Percentiles rank a stretch among this genome's conserved stretches.
Evolutionary conservation across 768 basidiomycete genomes (phyloP).

Genomic region (Lactarius sanguifluus): DNA sequence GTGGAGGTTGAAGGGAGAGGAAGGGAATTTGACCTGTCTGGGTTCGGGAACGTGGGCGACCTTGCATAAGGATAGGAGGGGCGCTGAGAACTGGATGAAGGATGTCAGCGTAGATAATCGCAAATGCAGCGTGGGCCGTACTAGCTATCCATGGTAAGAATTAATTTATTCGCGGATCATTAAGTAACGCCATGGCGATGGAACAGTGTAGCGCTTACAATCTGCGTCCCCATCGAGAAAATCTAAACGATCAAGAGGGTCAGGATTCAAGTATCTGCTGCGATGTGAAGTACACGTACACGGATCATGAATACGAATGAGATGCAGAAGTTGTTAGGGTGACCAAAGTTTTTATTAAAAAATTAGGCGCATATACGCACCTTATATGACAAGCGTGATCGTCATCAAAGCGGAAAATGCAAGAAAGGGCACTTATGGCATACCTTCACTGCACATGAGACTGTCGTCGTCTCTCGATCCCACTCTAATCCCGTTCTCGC

Average conservation of each 20-base stretch:
- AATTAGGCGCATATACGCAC: constrained; percentile 42
- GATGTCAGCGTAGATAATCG: constrained; percentile 8
- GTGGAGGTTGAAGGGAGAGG: constrained; percentile 33
- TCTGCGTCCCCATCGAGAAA: constrained; percentile 18
- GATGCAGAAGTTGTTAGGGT: constrained; percentile 5
- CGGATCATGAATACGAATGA: neutral
- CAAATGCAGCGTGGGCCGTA: constrained; percentile 8
- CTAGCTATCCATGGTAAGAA: constrained; percentile 22
- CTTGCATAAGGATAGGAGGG: constrained; percentile 29
- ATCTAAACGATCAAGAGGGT: constrained; percentile 7
- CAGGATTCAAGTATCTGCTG: neutral
- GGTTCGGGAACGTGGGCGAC: constrained; percentile 34
- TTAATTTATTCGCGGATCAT: constrained; percentile 38
- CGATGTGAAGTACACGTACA: constrained; percentile 16
- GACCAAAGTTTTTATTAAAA: neutral
- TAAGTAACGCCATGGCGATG: constrained; percentile 36
- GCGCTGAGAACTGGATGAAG: constrained; percentile 26
- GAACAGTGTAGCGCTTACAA: constrained; percentile 29
- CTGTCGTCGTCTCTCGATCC: constrained; percentile 42
- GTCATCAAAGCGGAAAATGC: constrained; percentile 42
- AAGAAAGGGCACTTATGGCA: constrained; percentile 35
- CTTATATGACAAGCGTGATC: constrained; percentile 24
- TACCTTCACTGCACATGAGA: constrained; percentile 52
- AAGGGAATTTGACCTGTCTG: constrained; percentile 33
- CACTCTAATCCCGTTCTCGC: constrained; percentile 70